These are phyloP conservation scores for Citropsis articulata DNA, from an alignment of 345 rosid genomes.

Conservation along the genomic window DNA sequence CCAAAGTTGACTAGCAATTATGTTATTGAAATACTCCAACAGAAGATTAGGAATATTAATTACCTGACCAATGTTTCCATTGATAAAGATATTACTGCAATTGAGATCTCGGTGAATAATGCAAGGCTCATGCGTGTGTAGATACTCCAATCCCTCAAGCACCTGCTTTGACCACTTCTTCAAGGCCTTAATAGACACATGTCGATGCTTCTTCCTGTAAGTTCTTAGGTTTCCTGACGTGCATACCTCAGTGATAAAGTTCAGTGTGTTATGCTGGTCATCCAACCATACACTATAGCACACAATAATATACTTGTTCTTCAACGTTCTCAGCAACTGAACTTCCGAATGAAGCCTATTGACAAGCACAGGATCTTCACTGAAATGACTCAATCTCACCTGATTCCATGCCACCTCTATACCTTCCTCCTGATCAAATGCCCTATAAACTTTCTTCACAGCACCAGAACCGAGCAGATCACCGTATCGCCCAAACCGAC, in stretches of 20 bases:
- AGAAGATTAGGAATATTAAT: not conserved
- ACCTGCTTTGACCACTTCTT: constrained; percentile 72
- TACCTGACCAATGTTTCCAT: constrained; percentile 68
- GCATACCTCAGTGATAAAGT: constrained; percentile 75
- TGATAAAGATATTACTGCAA: constrained; percentile 71
- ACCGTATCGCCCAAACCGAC: constrained; percentile 55
- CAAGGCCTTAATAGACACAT: constrained; percentile 64
- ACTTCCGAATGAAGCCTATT: constrained; percentile 62
- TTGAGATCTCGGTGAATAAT: constrained; percentile 65
- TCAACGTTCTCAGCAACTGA: constrained; percentile 52
- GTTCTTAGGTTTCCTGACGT: constrained; percentile 62
- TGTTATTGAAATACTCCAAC: not conserved
- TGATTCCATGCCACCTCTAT: constrained; percentile 81
- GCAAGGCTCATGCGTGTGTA: constrained; percentile 70
- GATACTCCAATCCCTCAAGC: constrained; percentile 58
- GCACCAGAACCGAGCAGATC: constrained; percentile 66
- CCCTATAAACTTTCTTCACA: constrained; percentile 68
- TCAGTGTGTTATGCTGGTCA: constrained; percentile 37
- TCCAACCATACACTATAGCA: constrained; percentile 64
- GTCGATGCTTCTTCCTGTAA: constrained; percentile 66
- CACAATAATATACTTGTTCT: constrained; percentile 55
- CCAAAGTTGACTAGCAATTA: not conserved
- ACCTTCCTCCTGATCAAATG: constrained; percentile 76
- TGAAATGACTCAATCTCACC: constrained; percentile 48
- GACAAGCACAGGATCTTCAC: constrained; percentile 47